phyloP scores from a whole-genome alignment of 345 rosid genomes.

The Carallia pectinifolia region DNA sequence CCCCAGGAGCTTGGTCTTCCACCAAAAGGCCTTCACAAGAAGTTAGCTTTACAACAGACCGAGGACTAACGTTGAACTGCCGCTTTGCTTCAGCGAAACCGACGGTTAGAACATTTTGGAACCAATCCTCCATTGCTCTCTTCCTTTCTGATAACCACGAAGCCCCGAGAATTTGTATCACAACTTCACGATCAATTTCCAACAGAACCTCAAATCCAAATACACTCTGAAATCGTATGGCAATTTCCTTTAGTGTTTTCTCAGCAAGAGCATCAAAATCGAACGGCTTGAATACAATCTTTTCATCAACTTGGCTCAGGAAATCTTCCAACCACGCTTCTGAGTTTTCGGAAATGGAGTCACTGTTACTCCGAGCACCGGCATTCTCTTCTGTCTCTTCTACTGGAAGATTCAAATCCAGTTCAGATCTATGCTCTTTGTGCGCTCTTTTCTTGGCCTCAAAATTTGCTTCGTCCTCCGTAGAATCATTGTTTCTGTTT shows the following conservation, averaged over 20 bases:
- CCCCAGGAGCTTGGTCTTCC: conserved; percentile 9
- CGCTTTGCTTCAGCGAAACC: conserved; percentile 43
- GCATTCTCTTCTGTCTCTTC: conserved; percentile 40
- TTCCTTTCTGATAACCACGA: conserved; percentile 44
- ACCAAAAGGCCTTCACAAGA: conserved; percentile 28
- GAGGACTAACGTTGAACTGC: conserved; percentile 18
- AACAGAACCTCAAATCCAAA: conserved; percentile 44
- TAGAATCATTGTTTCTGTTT: not conserved
- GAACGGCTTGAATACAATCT: conserved; percentile 49
- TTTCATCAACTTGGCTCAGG: conserved; percentile 45
- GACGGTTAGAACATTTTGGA: conserved; percentile 44
- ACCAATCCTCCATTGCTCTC: conserved; percentile 49
- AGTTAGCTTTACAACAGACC: conserved; percentile 38
- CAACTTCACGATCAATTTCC: conserved; percentile 49
- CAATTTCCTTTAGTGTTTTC: conserved; percentile 33
- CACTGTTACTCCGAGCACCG: conserved; percentile 19
- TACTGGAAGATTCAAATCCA: conserved; percentile 70
- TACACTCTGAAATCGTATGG: conserved; percentile 27
- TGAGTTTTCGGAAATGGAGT: conserved; percentile 43
- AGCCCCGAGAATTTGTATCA: conserved; percentile 53
- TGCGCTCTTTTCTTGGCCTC: conserved; percentile 25
- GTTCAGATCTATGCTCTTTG: conserved; percentile 37
- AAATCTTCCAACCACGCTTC: conserved; percentile 60
- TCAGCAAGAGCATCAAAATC: conserved; percentile 56
- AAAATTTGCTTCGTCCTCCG: conserved; percentile 1